phyloP scores from a whole-genome alignment of 371 early-diverging fungal species.

The Batrachochytrium dendrobatidis region DNA sequence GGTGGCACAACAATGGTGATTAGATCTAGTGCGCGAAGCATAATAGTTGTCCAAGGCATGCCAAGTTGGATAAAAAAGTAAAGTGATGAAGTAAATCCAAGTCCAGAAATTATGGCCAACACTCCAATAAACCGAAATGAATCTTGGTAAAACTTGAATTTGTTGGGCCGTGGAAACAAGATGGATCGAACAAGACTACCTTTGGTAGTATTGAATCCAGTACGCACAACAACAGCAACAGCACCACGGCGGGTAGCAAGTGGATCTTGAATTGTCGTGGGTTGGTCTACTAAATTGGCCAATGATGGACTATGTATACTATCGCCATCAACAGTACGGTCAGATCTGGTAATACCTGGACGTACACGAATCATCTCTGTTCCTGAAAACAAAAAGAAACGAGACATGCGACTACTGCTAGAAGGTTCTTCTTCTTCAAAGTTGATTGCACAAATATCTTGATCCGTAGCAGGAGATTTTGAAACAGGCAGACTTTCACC shows the following conservation, averaged over 20 bases:
- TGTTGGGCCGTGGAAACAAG: constrained; percentile 89
- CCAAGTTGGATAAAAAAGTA: constrained; percentile 78
- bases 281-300: neutral
- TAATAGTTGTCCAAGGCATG: constrained; percentile 58
- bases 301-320: no score
- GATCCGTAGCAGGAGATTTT: constrained; percentile 67
- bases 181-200: constrained; percentile 93
- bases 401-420: constrained; percentile 63
- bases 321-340: no score
- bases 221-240: constrained; percentile 57
- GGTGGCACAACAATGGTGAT: constrained; percentile 95
- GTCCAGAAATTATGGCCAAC: constrained; percentile 62
- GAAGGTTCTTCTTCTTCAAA: constrained; percentile 53
- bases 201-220: constrained; percentile 96
- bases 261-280: neutral
- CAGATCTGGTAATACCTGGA: neutral
- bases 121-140: constrained; percentile 89
- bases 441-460: constrained; percentile 62
- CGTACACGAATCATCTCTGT: constrained; percentile 79
- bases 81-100: constrained; percentile 80
- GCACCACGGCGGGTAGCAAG: constrained; percentile 18
- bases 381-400: constrained; percentile 83
- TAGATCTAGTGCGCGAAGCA: constrained; percentile 83
- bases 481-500: constrained; percentile 86
- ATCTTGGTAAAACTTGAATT: constrained; percentile 92